Percentiles rank a stretch among this genome's conserved stretches.
Conservation (phyloP, 805 yeast genomes). For the Metschnikowia lachancei region DNA sequence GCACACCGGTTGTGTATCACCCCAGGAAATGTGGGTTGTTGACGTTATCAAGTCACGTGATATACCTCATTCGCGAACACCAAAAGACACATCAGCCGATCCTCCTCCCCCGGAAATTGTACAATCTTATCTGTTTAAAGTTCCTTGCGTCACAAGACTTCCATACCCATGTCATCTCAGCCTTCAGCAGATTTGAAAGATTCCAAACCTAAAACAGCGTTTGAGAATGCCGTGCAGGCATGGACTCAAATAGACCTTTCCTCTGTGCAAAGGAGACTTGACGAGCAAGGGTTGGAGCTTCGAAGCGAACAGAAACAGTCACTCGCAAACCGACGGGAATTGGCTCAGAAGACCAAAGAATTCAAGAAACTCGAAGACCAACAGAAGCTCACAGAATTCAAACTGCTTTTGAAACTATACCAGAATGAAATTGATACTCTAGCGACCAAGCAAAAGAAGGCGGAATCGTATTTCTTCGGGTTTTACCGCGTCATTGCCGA, state of each 20-base stretch:
- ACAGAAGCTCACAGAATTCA: slow-evolving; percentile 63
- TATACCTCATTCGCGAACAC: too few relatives aligned
- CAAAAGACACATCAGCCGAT: too few relatives aligned
- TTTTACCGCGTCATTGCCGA: slow-evolving; percentile 76
- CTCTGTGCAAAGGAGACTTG: slow-evolving; percentile 66
- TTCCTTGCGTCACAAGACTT: background rate
- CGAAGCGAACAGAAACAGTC: slow-evolving; percentile 69
- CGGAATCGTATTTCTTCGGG: slow-evolving; percentile 71
- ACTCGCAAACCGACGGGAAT: slow-evolving; percentile 64
- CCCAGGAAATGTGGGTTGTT: too few relatives aligned
- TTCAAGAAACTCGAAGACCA: slow-evolving; percentile 71
- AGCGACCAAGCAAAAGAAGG: slow-evolving; percentile 70
- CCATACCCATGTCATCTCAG: slow-evolving; percentile 2
- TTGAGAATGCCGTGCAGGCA: slow-evolving; percentile 51
- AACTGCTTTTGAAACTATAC: slow-evolving; percentile 67
- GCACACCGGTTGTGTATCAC: too few relatives aligned
- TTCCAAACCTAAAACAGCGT: slow-evolving; percentile 9
- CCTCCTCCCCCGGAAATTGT: too few relatives aligned
- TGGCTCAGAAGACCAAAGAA: slow-evolving; percentile 82
- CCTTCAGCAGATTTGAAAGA: background rate
- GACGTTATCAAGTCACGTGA: too few relatives aligned
- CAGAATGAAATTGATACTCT: slow-evolving; percentile 85
- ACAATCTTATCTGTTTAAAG: too few relatives aligned
- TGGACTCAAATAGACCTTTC: slow-evolving; percentile 79
- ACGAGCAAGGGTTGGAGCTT: slow-evolving; percentile 68